These are phyloP conservation scores for Dujonia santamariae DNA, from an alignment of 1,139 yeast species.

Conservation along the genomic window DNA sequence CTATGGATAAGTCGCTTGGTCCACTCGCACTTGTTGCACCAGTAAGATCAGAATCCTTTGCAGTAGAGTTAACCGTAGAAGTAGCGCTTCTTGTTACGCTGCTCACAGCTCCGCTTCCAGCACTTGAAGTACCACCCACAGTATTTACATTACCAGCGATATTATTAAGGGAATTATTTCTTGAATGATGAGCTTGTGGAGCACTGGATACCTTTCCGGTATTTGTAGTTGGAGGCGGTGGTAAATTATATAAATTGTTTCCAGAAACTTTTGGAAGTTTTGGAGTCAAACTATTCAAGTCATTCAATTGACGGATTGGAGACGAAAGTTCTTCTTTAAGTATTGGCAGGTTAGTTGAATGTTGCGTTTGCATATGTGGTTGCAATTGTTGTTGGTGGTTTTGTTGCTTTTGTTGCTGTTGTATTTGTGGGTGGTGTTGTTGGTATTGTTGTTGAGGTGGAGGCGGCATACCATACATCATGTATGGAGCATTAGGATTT, in stretches of 20 bases:
- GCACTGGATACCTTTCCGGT: constrained; percentile 14
- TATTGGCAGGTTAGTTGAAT: constrained; percentile 8
- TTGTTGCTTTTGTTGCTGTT: constrained; percentile 11
- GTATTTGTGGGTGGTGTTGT: constrained; percentile 8
- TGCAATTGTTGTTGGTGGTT: constrained; percentile 10
- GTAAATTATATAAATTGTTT: constrained; percentile 29
- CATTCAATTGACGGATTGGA: constrained; percentile 29
- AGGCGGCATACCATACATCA: constrained; percentile 13
- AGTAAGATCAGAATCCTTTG: constrained; percentile 14
- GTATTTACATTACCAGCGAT: constrained; percentile 10
- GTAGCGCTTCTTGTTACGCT: constrained; percentile 10
- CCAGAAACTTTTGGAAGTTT: constrained; percentile 33
- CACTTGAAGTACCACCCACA: constrained; percentile 5
- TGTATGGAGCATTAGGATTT: constrained; percentile 13
- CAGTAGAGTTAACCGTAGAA: constrained; percentile 13
- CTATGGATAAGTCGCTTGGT: constrained; percentile 29
- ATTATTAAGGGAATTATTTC: constrained; percentile 29
- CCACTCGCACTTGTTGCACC: constrained; percentile 13
- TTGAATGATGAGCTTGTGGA: constrained; percentile 21
- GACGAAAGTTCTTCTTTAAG: constrained; percentile 26
- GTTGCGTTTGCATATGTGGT: constrained; percentile 12
- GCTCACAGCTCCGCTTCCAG: constrained; percentile 2
- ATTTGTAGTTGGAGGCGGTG: constrained; percentile 22
- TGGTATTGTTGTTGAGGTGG: constrained; percentile 22
- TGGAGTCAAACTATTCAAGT: constrained; percentile 27